A percentile compares a stretch with the other conserved stretches of the same genome.
phyloP scores from a whole-genome alignment of 306 rosid species.

The Acacia confusa region DNA sequence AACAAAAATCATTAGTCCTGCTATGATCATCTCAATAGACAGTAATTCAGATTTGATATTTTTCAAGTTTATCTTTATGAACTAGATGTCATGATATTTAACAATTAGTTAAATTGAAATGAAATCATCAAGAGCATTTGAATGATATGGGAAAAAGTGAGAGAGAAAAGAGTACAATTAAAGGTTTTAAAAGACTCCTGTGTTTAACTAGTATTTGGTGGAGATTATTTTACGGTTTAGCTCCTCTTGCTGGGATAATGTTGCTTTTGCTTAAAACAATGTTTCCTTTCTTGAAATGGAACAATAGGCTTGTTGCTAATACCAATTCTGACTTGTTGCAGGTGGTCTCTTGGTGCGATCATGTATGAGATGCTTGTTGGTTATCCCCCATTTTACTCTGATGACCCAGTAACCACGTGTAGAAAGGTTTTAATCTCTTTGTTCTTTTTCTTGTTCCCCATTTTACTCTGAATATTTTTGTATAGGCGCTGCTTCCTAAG shows the following conservation, averaged over 20 bases:
- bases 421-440: slow-evolving; percentile 65
- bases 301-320: slow-evolving; percentile 15
- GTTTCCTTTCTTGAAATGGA: neutral
- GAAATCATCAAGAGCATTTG: neutral
- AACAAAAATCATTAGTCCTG: neutral
- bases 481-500: neutral
- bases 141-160: neutral
- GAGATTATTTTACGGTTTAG: slow-evolving; percentile 2
- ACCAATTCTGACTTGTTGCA: slow-evolving; percentile 42
- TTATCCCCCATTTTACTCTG: slow-evolving; percentile 93
- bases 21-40: neutral
- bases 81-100: neutral
- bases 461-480: neutral
- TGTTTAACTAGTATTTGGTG: neutral
- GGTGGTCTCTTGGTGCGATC: slow-evolving; percentile 99
- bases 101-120: neutral
- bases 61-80: neutral
- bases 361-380: slow-evolving; percentile 97
- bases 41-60: neutral
- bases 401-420: slow-evolving; percentile 91
- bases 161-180: neutral
- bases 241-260: neutral
- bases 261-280: neutral
- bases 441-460: neutral
- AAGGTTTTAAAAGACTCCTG: neutral